A percentile compares a stretch with the other conserved stretches of the same genome.
Conservation (phyloP, 192 early-diverging fungal genomes). For the Chytriomyces confervae region DNA sequence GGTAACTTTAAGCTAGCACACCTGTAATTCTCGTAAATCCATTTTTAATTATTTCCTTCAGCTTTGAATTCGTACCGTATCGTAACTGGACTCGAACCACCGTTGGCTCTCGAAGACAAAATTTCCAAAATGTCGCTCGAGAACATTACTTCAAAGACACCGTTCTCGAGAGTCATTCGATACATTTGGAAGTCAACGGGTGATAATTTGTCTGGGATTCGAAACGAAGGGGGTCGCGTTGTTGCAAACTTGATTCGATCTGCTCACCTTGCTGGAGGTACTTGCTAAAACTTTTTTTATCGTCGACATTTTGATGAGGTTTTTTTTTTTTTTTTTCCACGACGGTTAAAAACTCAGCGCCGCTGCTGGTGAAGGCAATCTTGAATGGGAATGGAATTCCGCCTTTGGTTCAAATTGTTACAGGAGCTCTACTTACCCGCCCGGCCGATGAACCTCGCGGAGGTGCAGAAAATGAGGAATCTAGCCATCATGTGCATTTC, state of each 20-base stretch:
- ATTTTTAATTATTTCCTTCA: conserved; percentile 24
- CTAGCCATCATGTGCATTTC: conserved; percentile 61
- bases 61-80: conserved; percentile 56
- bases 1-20: conserved; percentile 25
- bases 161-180: conserved; percentile 45
- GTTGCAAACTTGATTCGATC: conserved; percentile 54
- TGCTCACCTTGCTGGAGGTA: conserved; percentile 45
- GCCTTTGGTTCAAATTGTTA: conserved; percentile 56
- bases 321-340: not conserved
- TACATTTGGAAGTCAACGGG: conserved; percentile 55
- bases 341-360: conserved; percentile 23
- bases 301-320: not conserved
- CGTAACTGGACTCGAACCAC: conserved; percentile 54
- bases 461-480: conserved; percentile 1
- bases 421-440: conserved; percentile 53
- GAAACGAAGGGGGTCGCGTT: conserved; percentile 61
- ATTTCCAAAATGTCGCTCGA: conserved; percentile 33
- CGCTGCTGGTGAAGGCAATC: conserved; percentile 41
- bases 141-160: conserved; percentile 31
- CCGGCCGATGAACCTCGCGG: conserved; percentile 11
- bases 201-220: conserved; percentile 56
- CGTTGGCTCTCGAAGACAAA: conserved; percentile 8
- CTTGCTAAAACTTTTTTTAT: not conserved
- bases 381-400: conserved; percentile 48
- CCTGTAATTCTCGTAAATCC: not conserved